phyloP scores from a whole-genome alignment of 1,139 yeast genomes.

The Yamadazyma kanchanaburiensis region DNA sequence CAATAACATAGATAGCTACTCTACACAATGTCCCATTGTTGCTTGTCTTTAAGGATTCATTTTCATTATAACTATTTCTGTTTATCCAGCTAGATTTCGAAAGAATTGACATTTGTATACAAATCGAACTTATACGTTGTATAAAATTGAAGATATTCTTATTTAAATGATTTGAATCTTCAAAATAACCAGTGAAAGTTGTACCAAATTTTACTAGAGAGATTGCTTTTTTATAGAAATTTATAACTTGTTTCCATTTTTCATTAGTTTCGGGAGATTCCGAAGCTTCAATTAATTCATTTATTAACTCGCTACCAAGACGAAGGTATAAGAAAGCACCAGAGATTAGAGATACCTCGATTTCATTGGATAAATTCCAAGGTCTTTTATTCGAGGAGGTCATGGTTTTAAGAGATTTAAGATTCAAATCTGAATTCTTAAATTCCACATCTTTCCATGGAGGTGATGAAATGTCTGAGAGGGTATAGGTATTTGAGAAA shows the following conservation, averaged over 20 bases:
- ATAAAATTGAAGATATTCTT: conserved; percentile 21
- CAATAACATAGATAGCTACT: conserved; percentile 38
- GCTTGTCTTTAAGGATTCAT: conserved; percentile 25
- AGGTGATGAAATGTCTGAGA: background rate
- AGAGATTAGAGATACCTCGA: conserved; percentile 23
- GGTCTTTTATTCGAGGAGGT: conserved; percentile 2
- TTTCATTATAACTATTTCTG: conserved; percentile 24
- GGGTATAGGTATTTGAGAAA: background rate
- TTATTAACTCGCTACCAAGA: conserved; percentile 35
- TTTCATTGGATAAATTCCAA: conserved; percentile 33
- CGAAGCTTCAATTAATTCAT: conserved; percentile 29
- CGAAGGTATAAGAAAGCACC: conserved; percentile 27
- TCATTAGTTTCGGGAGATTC: conserved; percentile 24
- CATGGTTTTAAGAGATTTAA: conserved; percentile 9
- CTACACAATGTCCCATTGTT: conserved; percentile 42
- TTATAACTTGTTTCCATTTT: conserved; percentile 38
- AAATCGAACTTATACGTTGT: conserved; percentile 25
- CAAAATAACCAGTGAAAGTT: conserved; percentile 2
- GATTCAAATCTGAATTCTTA: background rate
- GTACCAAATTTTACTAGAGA: conserved; percentile 26
- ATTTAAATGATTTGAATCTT: conserved; percentile 10
- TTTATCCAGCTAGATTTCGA: conserved; percentile 39
- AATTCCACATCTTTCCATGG: background rate
- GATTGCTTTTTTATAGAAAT: conserved; percentile 29
- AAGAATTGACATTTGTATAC: conserved; percentile 40